Conservation (phyloP, 805 yeast species). For the Wickerhamiella bombiphila region DNA sequence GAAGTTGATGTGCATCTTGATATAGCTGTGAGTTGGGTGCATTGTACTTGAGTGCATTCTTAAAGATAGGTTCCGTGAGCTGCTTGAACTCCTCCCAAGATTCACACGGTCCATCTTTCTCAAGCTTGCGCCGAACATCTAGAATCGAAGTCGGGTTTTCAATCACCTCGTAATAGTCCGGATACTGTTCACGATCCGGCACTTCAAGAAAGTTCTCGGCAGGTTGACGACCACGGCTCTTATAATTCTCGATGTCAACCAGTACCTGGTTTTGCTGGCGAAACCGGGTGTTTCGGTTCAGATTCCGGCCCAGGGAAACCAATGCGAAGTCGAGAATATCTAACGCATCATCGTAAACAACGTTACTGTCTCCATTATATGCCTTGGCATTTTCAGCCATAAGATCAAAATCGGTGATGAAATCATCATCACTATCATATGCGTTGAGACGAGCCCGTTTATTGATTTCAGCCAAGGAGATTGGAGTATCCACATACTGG, state of each 20-base stretch:
- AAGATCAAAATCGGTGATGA: slow-evolving; percentile 46
- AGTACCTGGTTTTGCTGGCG: slow-evolving; percentile 15
- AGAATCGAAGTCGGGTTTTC: slow-evolving; percentile 61
- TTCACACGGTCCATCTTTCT: slow-evolving; percentile 33
- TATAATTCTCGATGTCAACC: slow-evolving; percentile 17
- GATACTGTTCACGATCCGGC: slow-evolving; percentile 55
- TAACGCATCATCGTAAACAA: slow-evolving; percentile 53
- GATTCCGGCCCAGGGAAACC: slow-evolving; percentile 31
- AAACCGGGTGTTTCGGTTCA: slow-evolving; percentile 12
- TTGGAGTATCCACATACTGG: slow-evolving; percentile 46
- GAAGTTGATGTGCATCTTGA: slow-evolving; percentile 52
- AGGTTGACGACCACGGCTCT: slow-evolving; percentile 30
- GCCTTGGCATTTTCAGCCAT: slow-evolving; percentile 58
- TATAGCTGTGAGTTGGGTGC: slow-evolving; percentile 57
- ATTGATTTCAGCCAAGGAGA: slow-evolving; percentile 54
- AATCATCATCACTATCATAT: slow-evolving; percentile 26
- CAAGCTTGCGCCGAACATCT: slow-evolving; percentile 39
- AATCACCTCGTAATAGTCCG: slow-evolving; percentile 66
- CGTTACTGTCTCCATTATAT: slow-evolving; percentile 52
- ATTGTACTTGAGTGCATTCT: slow-evolving; percentile 68
- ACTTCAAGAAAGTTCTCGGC: slow-evolving; percentile 63
- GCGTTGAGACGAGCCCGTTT: slow-evolving; percentile 28
- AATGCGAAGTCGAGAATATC: slow-evolving; percentile 42
- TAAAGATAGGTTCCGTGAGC: slow-evolving; percentile 49
- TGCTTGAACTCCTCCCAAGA: slow-evolving; percentile 45